Base-by-base conservation (phyloP, 306 rosid genomes). In the Astragalus membranaceus region DNA sequence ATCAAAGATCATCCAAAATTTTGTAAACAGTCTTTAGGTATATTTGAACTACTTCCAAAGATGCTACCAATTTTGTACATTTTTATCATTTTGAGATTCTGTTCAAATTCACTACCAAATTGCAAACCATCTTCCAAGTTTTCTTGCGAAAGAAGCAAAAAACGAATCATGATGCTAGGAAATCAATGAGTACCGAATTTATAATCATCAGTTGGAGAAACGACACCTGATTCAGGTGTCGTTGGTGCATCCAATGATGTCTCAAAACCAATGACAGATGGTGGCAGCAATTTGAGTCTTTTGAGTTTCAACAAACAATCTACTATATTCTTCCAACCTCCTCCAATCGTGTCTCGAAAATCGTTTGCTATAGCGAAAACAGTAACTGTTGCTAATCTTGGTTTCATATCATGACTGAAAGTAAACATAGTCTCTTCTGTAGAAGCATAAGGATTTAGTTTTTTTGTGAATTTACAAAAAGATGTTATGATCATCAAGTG, bases 231-330 rank as follows among this genome's bases (percentile, higher is more conserved):
- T 57, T 65, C 92, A 4, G 88, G 78, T 67, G 75, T 76, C 9
- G 76, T 15, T 30, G 71, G 57, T 29, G 23, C 82, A 54, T 83
- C 78, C n/a, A n/a, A n/a, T n/a, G n/a, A n/a, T n/a, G n/a, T n/a
- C 30, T 91, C 96, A 39, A 81, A 79, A 26, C 90, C 96, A 46
- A 94, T 30, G 60, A 77, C 84, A 44, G 94, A 84, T 57, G 78
- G 95, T 7, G 97, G 92, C 43, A 94, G 80, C 9, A 94, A 81
- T 72, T 85, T 88, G 48, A 90, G 90, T 82, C 76, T 83, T 68
- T 91, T 94, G 74, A 94, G 98, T 80, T 94, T 94, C 54, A 88
- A 74, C 74, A 94, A 70, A 79, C 99, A 94, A 56, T 94, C 97
- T 37, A 94, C 83, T 48, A 94, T 81, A 79, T 86, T 94, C 83